Conservation (phyloP, 2,329 filamentous ascomycete species). For the Teratosphaeria nubilosa region DNA sequence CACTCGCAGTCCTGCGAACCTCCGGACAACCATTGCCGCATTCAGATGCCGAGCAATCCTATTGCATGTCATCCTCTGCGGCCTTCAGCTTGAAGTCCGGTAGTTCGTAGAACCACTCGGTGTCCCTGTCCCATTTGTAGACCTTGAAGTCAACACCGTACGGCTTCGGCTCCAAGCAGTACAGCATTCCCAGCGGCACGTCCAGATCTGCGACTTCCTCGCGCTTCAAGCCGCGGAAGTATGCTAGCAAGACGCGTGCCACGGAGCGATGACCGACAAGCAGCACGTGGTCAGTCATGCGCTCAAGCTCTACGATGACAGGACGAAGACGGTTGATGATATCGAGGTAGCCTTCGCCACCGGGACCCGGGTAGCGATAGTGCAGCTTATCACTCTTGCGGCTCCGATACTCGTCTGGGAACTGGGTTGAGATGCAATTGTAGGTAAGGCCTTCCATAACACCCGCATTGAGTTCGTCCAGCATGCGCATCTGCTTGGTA, state of each 20-base stretch:
- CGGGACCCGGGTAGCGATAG: slow-evolving; percentile 92
- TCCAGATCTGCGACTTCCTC: slow-evolving; percentile 92
- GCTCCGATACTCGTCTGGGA: slow-evolving; percentile 70
- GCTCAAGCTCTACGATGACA: slow-evolving; percentile 93
- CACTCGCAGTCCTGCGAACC: slow-evolving; percentile 1
- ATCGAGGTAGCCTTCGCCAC: slow-evolving; percentile 92
- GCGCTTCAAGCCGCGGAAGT: slow-evolving; percentile 86
- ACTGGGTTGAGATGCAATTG: slow-evolving; percentile 69
- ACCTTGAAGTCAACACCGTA: slow-evolving; percentile 97
- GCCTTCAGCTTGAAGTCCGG: slow-evolving; percentile 70
- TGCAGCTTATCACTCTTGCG: slow-evolving; percentile 80
- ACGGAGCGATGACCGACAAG: slow-evolving; percentile 89
- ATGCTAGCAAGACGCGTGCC: slow-evolving; percentile 83
- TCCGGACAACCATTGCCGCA: slow-evolving; percentile 1
- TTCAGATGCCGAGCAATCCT: neutral
- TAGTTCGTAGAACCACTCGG: slow-evolving; percentile 73
- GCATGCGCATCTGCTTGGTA: slow-evolving; percentile 60
- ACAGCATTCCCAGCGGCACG: slow-evolving; percentile 85
- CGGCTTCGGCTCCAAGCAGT: slow-evolving; percentile 91
- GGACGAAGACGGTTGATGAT: slow-evolving; percentile 91
- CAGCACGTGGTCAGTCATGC: slow-evolving; percentile 90
- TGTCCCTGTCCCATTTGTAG: slow-evolving; percentile 74
- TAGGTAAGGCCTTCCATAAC: slow-evolving; percentile 94
- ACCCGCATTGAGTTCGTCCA: slow-evolving; percentile 91
- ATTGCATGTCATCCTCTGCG: slow-evolving; percentile 33